phyloP scores from a whole-genome alignment of 73 alveolate species.

The Uronychia binucleata region DNA sequence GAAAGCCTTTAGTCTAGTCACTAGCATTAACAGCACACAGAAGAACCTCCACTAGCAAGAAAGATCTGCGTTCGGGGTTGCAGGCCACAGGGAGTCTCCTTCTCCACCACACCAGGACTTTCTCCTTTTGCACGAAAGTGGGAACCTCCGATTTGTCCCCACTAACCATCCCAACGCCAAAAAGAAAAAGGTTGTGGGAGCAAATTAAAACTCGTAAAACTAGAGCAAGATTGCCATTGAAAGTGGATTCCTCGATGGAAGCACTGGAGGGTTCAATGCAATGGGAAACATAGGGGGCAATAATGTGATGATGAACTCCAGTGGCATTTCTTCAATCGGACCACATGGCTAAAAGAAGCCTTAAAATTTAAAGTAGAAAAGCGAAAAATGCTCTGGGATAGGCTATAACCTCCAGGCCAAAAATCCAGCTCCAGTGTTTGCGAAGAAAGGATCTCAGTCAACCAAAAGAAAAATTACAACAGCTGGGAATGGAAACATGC shows the following conservation, averaged over 20 bases:
- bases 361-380: not conserved
- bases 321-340: not conserved
- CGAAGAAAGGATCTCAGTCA: not conserved
- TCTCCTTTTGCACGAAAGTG: not conserved
- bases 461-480: not conserved
- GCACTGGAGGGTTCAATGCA: not conserved
- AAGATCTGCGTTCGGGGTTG: too few species aligned
- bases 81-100: not conserved
- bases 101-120: not conserved
- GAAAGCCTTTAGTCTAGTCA: not conserved
- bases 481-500: not conserved
- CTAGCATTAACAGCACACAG: not conserved
- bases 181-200: not conserved
- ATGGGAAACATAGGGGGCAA: not conserved
- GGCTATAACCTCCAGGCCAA: not conserved
- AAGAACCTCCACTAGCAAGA: not conserved
- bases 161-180: not conserved
- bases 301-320: not conserved
- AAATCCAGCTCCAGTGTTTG: not conserved
- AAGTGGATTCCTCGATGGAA: not conserved
- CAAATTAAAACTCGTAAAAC: not conserved
- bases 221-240: not conserved
- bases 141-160: not conserved
- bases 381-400: not conserved
- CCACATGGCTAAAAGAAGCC: not conserved